Base-by-base conservation (phyloP, 805 yeast species). In the Candida sithepensis region DNA sequence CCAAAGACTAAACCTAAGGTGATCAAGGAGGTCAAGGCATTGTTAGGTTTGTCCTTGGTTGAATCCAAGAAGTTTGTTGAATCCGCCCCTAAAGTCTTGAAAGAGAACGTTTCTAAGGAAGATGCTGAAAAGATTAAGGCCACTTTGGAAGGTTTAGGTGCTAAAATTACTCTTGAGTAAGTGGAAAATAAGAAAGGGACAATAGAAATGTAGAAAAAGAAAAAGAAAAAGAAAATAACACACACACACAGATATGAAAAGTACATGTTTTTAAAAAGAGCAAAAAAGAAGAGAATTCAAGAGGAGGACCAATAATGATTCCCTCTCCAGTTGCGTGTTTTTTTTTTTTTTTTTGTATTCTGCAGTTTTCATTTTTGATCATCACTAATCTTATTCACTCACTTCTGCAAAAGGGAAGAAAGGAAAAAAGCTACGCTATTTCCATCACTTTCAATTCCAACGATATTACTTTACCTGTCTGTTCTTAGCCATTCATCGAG, bases 31-130 rank as follows among this genome's bases (percentile, higher is more conserved):
- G 96, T 94, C 60, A 94, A 94, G 77, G 78, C 85, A 52, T 74
- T 92, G 64, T 78, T 94, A 63, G 97, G 97, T 14, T 77, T 94
- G 61, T 88, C 96, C 6, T 78, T 94, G 59, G 99, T 94, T 51
- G 98, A 94, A 68, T 88, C 97, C 53, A 94, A 94, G 83, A 94
- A 94, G 75, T 88, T 94, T 57, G 99, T 94, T 49, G 99, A 94
- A 76, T 73, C 89, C 61, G 98, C 99, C 52, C 99, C 99, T 60
- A 94, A 94, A 78, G 76, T 87, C 41, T 77, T 94, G 69, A 94
- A 94, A 75, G 99, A 94, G 61, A 89, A 90, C 61, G 90, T 94
- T 52, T 85, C 96, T 53, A 94, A 94, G 78, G 99, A 73, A 66
- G 99, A 94, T 62, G 98, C 98, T 57, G 97, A 92, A 63, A 90